Percentiles rank a stretch among this genome's conserved stretches.
Conservation (phyloP, 2,329 filamentous ascomycete genomes). For the Dothiorella sarmentorum region DNA sequence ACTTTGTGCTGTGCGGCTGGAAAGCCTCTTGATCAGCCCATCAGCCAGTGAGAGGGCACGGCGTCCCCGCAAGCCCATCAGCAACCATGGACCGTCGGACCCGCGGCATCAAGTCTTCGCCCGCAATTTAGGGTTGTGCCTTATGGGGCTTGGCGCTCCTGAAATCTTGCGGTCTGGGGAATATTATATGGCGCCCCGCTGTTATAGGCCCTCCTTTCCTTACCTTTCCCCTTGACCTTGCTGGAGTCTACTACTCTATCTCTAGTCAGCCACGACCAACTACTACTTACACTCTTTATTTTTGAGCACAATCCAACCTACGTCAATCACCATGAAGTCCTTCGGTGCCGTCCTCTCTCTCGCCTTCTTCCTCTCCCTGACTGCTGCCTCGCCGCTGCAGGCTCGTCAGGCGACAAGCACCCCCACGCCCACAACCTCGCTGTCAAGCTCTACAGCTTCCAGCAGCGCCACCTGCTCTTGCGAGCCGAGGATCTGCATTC, state of each 20-base stretch:
- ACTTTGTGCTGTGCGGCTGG: constrained; percentile 4
- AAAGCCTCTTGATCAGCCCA: not conserved
- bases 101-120: not conserved
- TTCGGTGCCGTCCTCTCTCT: not conserved
- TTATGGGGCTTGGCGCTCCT: constrained; percentile 11
- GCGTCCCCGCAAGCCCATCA: not conserved
- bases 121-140: constrained; percentile 3
- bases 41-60: not conserved
- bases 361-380: not conserved
- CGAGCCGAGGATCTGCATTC: constrained; percentile 13
- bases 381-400: not conserved
- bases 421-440: not conserved
- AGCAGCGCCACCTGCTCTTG: constrained; percentile 14
- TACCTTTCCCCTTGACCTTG: not conserved
- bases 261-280: not conserved
- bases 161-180: constrained; percentile 8
- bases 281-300: not conserved
- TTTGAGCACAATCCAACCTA: not conserved
- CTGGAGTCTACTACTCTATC: not conserved
- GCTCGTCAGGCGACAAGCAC: not conserved
- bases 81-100: constrained; percentile 1
- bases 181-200: constrained; percentile 5
- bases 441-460: not conserved
- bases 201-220: not conserved
- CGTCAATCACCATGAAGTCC: constrained; percentile 9